Conservation (phyloP, 345 rosid genomes). For the Brassica rapa region DNA sequence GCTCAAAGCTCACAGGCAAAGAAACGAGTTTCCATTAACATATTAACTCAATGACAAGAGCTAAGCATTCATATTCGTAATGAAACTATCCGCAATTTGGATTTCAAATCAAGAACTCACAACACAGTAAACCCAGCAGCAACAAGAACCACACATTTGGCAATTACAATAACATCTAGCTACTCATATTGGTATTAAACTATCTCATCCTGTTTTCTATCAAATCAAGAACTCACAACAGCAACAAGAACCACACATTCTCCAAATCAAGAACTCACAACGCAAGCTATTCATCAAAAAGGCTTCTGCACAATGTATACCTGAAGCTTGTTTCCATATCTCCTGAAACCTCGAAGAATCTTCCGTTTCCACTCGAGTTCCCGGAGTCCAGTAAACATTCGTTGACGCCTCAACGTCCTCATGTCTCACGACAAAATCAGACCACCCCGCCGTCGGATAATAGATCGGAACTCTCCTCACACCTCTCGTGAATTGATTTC, state of each 20-base stretch:
- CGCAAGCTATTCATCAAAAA: too few species aligned
- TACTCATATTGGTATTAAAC: too few species aligned
- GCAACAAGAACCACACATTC: too few species aligned
- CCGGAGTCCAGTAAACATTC: slow-evolving; percentile 50
- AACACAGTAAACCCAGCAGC: neutral
- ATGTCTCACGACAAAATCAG: slow-evolving; percentile 74
- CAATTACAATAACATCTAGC: too few species aligned
- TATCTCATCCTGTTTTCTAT: too few species aligned
- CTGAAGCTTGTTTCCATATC: slow-evolving; percentile 80
- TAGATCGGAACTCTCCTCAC: slow-evolving; percentile 53
- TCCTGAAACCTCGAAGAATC: slow-evolving; percentile 65
- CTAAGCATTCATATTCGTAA: neutral
- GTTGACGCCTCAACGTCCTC: slow-evolving; percentile 71
- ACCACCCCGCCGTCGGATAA: slow-evolving; percentile 72
- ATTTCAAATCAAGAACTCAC: neutral
- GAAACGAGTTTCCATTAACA: neutral
- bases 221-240: too few species aligned
- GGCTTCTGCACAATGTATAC: slow-evolving; percentile 36
- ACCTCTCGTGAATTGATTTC: slow-evolving; percentile 54
- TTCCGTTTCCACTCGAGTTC: slow-evolving; percentile 82
- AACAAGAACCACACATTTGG: too few species aligned
- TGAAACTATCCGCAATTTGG: neutral
- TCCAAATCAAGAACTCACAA: too few species aligned
- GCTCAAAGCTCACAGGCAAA: slow-evolving; percentile 15
- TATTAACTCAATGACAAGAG: too few species aligned